Base-by-base conservation (phyloP, 2,329 filamentous ascomycete genomes). In the Colletotrichum kahawae region DNA sequence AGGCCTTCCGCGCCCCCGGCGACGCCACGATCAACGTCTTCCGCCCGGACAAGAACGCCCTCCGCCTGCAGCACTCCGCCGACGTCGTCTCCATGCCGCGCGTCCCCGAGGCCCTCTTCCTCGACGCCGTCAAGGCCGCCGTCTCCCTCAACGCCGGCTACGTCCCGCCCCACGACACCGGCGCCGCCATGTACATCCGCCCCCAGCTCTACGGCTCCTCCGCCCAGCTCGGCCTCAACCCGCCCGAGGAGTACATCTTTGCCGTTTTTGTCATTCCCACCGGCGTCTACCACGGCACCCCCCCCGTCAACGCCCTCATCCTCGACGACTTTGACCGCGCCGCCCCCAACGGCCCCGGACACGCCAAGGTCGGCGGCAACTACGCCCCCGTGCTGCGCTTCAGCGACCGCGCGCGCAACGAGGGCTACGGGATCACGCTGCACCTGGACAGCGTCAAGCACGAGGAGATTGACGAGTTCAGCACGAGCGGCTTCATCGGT, bases 321-420 rank as follows among this genome's bases (percentile, higher is more conserved):
- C 89, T 98, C 4, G 96, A 98, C 81, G 93, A 97, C 34, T 98
- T 98, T 82, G 96, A 98, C 84, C 94, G 96, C 34, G 92, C 96
- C 0, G 96, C 96, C n/a, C 96, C 97, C 1, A 92, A 95, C 80
- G 96, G 96, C 1, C 97, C 95, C 0, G 96, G 96, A 0, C 93
- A 92, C 77, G 96, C 95, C n/a, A 98, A 98, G 86, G 90, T 98
- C 4, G 96, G 97, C 31, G 97, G 96, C 16, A 98, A 98, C 86
- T 98, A 98, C 82, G 96, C 96, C 12, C 96, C 96, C 4, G 96
- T 98, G 7, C 85, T 98, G 80, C 90, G 94, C 71, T 95, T 95
- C 90, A 97, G 95, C 81, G 95, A 98, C 80, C 93, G 91, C 81
- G 96, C 97, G 1, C 88, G 93, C 73, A 87, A 88, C 21, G 91